Base-by-base conservation (phyloP, 768 basidiomycete genomes). In the Termitomyces sp. region DNA sequence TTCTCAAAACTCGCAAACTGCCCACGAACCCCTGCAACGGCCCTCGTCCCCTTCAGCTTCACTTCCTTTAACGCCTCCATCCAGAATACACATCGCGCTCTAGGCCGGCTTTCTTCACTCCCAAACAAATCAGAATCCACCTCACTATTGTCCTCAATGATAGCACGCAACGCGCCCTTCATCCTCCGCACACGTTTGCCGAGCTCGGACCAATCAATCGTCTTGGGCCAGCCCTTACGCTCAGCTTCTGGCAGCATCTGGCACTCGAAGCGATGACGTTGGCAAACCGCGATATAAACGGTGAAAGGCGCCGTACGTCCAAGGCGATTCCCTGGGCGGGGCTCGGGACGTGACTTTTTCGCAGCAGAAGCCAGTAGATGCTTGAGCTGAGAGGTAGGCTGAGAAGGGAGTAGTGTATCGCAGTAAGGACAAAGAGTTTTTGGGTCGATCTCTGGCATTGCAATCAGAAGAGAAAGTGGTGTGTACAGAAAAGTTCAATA, bases 1-100 rank as follows among this genome's bases (percentile, higher is more conserved):
- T 87, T 89, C 66, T 92, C 84, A 67, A 96, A 96, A 65, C 77
- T 90, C 18, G 83, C 80, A 66, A 89, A 92, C 67, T 95, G 92
- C 1, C 85, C 90, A 49, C 80, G 82, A 53, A 91, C 83, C 45
- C 91, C 88, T 1, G 82, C 80, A 18, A 85, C 84, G 13, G 84
- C 84, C 52, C 86, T 83, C 33, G 84, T 80, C 0, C 92, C 92
- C 60, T 86, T 86, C 64, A 76, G 73, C 70, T 82, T 83, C 51
- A 92, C 77, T 61, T 88, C 87, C 53, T 78, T 77, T 71, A 85
- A 78, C 8, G 88, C 72, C 38, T 91, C 88, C 45, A 68, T 75
- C 90, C 90, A 94, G 69, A 92, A 92, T 2, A 84, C 66, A 63
- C 88, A 76, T 24, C 58, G 64, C 20, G 68, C 79, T 59, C 76